Evolutionary conservation across 2,329 filamentous ascomycete species (phyloP).

Genomic region (Penicillium hordei): DNA sequence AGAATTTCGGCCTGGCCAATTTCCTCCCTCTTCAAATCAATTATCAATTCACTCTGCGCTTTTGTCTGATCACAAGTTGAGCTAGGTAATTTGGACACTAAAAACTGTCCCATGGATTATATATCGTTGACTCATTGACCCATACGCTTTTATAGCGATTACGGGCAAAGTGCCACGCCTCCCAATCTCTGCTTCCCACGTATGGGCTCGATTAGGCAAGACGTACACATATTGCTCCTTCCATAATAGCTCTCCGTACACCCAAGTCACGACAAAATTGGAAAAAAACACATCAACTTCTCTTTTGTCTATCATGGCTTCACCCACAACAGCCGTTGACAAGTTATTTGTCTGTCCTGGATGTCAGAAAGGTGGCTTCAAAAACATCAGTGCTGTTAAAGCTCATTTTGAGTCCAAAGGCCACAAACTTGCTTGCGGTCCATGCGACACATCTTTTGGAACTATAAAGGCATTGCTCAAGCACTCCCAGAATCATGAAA

Average conservation of each 20-base stretch:
- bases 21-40: neutral
- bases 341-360: slow-evolving; percentile 9
- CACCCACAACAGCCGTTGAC: neutral
- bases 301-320: neutral
- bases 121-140: neutral
- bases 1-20: neutral
- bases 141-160: neutral
- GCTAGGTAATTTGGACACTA: neutral
- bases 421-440: slow-evolving; percentile 1
- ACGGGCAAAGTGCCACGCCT: neutral
- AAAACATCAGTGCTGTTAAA: slow-evolving; percentile 2
- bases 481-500: slow-evolving; percentile 3
- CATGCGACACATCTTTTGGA: slow-evolving; percentile 1
- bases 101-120: neutral
- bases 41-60: neutral
- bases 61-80: neutral
- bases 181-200: neutral
- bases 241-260: neutral
- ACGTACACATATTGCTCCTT: neutral
- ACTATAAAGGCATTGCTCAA: neutral
- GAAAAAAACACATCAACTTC: neutral
- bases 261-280: neutral
- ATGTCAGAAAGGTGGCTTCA: slow-evolving; percentile 6
- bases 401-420: slow-evolving; percentile 9
- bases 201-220: slow-evolving; percentile 1